These are phyloP conservation scores for Rhododendron mucronatum DNA, from an alignment of 148 eudicot genomes.

Conservation along the genomic window DNA sequence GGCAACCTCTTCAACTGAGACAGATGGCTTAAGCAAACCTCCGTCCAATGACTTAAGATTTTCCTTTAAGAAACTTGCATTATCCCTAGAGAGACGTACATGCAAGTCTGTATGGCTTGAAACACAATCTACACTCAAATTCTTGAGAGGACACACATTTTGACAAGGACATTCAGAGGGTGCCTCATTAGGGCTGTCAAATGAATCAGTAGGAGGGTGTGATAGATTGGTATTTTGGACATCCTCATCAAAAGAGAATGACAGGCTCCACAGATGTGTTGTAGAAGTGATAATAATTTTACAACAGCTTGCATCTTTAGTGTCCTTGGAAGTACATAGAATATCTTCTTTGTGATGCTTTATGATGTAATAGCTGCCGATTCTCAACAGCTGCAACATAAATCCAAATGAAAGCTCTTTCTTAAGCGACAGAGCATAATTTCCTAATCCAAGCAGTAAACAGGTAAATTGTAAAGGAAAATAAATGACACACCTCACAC, in stretches of 20 bases:
- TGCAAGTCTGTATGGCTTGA: constrained; percentile 45
- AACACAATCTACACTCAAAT: constrained; percentile 18
- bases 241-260: constrained; percentile 44
- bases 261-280: constrained; percentile 43
- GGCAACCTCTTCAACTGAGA: constrained; percentile 18
- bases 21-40: constrained; percentile 21
- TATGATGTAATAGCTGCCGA: constrained; percentile 58
- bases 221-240: constrained; percentile 20
- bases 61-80: constrained; percentile 24
- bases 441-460: neutral
- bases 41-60: constrained; percentile 28
- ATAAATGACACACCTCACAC: constrained; percentile 49
- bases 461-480: neutral
- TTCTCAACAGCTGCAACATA: constrained; percentile 50
- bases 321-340: constrained; percentile 30
- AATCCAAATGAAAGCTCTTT: constrained; percentile 8
- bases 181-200: constrained; percentile 14
- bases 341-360: constrained; percentile 52
- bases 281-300: constrained; percentile 38
- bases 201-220: constrained; percentile 16
- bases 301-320: constrained; percentile 15
- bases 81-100: constrained; percentile 38
- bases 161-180: constrained; percentile 16
- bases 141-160: constrained; percentile 29
- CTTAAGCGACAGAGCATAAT: constrained; percentile 2